A percentile compares a stretch with the other conserved stretches of the same genome.
phyloP scores from a whole-genome alignment of 1,139 yeast species.

The Taphrina betulina region DNA sequence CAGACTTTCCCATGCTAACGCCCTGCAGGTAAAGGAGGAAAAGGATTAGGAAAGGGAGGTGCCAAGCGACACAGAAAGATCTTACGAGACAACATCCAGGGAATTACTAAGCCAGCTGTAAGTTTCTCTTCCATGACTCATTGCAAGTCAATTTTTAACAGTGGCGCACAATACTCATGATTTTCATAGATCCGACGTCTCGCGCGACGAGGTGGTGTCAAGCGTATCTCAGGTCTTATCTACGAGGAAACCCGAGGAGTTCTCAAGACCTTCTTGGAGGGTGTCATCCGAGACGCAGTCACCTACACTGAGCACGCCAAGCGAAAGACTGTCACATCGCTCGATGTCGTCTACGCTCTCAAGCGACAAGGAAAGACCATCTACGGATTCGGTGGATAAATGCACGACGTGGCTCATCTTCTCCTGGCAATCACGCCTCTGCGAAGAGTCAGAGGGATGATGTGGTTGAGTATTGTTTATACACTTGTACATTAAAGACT shows the following conservation, averaged over 20 bases:
- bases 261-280: constrained; percentile 90
- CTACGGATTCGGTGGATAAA: constrained; percentile 99
- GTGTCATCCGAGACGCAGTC: constrained; percentile 97
- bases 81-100: constrained; percentile 98
- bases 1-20: too few relatives aligned
- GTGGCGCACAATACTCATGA: too few relatives aligned
- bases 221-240: constrained; percentile 78
- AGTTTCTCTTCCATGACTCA: neutral
- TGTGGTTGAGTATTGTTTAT: too few relatives aligned
- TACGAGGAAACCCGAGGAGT: constrained; percentile 99
- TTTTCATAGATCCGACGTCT: constrained; percentile 76
- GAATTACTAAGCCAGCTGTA: constrained; percentile 95
- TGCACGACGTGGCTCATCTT: neutral
- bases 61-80: constrained; percentile 99
- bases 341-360: constrained; percentile 98
- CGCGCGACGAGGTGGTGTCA: constrained; percentile 99
- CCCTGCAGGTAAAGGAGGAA: constrained; percentile 95
- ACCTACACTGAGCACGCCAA: constrained; percentile 99
- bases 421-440: too few relatives aligned
- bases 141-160: too few relatives aligned
- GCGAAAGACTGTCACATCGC: constrained; percentile 99
- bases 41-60: constrained; percentile 88
- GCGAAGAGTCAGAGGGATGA: too few relatives aligned
- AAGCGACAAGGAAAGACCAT: constrained; percentile 99
- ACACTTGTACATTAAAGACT: too few relatives aligned